These are phyloP conservation scores for Platanthera zijinensis DNA, from an alignment of 106 monocot species.

Conservation along the genomic window DNA sequence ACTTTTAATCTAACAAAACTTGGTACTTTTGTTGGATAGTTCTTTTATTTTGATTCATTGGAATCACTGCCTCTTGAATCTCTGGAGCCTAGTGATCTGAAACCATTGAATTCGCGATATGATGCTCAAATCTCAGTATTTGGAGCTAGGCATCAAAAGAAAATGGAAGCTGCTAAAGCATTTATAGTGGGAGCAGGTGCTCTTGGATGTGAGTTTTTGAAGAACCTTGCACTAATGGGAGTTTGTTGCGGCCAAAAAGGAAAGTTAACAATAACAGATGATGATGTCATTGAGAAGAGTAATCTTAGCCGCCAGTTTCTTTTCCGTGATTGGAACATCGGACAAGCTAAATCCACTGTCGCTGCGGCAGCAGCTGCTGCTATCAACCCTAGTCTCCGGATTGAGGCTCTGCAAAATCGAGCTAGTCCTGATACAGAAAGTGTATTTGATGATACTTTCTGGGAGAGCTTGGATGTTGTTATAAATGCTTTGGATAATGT, in stretches of 20 bases:
- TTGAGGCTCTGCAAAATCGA: constrained; percentile 90
- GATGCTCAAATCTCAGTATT: constrained; percentile 98
- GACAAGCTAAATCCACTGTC: constrained; percentile 86
- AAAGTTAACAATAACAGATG: constrained; percentile 82
- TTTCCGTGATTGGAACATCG: constrained; percentile 95
- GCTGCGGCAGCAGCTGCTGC: constrained; percentile 62
- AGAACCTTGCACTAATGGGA: constrained; percentile 96
- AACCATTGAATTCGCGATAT: constrained; percentile 69
- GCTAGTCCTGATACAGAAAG: constrained; percentile 77
- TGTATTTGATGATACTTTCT: constrained; percentile 87
- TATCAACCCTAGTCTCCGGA: constrained; percentile 62
- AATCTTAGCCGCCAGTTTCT: constrained; percentile 94
- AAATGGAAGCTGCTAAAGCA: constrained; percentile 66
- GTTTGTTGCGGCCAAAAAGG: constrained; percentile 70
- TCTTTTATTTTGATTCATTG: constrained; percentile 96
- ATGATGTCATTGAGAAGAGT: constrained; percentile 96
- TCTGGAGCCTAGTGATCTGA: constrained; percentile 53
- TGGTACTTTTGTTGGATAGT: constrained; percentile 28
- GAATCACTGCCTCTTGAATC: constrained; percentile 81
- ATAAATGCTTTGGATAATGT: constrained; percentile 96
- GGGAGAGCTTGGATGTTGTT: constrained; percentile 69
- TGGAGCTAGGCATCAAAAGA: constrained; percentile 82
- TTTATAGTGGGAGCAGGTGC: constrained; percentile 95
- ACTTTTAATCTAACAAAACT: neutral
- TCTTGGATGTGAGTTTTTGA: constrained; percentile 97